A percentile compares a stretch with the other conserved stretches of the same genome.
phyloP scores from a whole-genome alignment of 2,329 filamentous ascomycete genomes.

The Ophiosphaerella narmari region DNA sequence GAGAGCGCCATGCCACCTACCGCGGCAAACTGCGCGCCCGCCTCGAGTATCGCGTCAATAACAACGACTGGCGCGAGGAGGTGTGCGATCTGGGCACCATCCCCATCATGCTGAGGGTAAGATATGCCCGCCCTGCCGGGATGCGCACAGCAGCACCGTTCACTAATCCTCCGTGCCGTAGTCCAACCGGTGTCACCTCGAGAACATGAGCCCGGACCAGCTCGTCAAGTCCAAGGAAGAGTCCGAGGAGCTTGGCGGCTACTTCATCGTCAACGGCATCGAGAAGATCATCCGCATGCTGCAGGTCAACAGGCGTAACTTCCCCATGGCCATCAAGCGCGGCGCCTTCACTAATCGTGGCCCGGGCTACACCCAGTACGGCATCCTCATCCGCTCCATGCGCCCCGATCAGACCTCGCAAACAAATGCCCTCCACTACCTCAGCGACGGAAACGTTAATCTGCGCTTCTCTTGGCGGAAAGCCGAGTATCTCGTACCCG shows the following conservation, averaged over 20 bases:
- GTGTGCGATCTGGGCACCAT: conserved; percentile 84
- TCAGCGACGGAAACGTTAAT: conserved; percentile 93
- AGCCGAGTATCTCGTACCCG: conserved; percentile 92
- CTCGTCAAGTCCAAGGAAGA: conserved; percentile 91
- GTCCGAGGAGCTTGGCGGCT: conserved; percentile 92
- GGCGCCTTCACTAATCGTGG: conserved; percentile 89
- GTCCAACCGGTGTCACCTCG: conserved; percentile 89
- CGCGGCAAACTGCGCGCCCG: conserved; percentile 82
- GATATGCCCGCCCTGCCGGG: conserved; percentile 28
- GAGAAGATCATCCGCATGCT: conserved; percentile 96
- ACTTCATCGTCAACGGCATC: conserved; percentile 96
- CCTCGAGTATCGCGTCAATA: conserved; percentile 85
- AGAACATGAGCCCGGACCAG: conserved; percentile 79
- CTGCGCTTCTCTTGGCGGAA: conserved; percentile 99
- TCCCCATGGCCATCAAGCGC: conserved; percentile 90
- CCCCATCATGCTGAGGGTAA: conserved; percentile 89
- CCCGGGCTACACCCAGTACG: conserved; percentile 82
- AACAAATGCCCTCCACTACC: conserved; percentile 95
- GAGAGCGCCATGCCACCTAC: conserved; percentile 92
- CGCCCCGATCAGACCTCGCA: conserved; percentile 97
- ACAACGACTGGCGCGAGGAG: conserved; percentile 81
- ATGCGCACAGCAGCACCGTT: conserved; percentile 15
- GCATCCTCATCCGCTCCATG: conserved; percentile 89
- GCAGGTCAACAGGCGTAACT: conserved; percentile 88
- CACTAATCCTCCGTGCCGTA: conserved; percentile 47